Evolutionary conservation across 768 basidiomycete genomes (phyloP), one percentile per base, ranked within the genome.

Genomic region (Imleria badia): DNA sequence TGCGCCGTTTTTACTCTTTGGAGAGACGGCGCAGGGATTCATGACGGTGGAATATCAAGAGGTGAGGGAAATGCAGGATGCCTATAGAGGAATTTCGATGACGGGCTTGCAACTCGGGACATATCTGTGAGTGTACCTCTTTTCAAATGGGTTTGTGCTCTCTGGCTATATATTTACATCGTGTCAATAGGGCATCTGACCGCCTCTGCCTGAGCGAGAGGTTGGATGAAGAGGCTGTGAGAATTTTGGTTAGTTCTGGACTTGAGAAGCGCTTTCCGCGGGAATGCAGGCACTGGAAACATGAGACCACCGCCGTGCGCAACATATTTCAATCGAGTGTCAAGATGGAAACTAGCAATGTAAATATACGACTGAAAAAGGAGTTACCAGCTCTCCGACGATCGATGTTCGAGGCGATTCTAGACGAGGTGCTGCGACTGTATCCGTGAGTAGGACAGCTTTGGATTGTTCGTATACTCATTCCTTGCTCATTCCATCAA

Each of bases 1-100:
- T 6, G 45, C 47, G 12, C 74, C 74, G 2, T 62, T 51, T 38
- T 63, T 80, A 0, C 52, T 80, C 19, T 62, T 56, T 33, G 76
- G 78, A 5, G 79, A 80, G 57, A 73, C 72, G 1, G 22, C 52
- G 2, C 77, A 78, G 55, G 79, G 69, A 2, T 73, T 80, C 48
- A 51, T 79, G 60, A 74, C 72, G 0, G 63, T 66, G 8, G 53
- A 60, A n/a, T 63, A 70, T 56, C 49, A 49, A 47, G 47, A 69
- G 4, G 54, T 56, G 6, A 45, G 30, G 34, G 42, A 51, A 17
- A 9, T 7, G 3, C 34, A 34, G 3, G 66, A 71, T 0, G 0
- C 0, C 2, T 52, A 53, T 13, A 53, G 6, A 29, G 15, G 20
- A 10, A 48, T 20, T 3, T 42, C 45, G 5, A 48, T 53, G 13